Evolutionary conservation across 2,329 filamentous ascomycete species (phyloP), one percentile per base, ranked within the genome.

Genomic region (Furcasterigmium furcatum): DNA sequence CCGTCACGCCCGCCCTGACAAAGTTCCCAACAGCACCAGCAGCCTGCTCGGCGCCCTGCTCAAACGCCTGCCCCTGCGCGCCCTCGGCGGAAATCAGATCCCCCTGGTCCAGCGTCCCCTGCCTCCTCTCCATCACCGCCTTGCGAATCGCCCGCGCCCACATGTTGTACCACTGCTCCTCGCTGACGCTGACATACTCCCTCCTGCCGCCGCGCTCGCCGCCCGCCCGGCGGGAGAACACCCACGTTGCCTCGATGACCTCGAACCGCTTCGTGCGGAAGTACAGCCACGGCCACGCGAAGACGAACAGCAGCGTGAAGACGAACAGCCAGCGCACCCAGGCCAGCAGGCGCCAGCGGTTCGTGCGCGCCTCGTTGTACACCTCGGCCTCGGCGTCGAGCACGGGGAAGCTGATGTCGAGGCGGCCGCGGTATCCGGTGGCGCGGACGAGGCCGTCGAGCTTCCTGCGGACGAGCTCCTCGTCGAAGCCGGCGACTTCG

Each of bases 201-300:
- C 66, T 74, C 4, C 55, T 22, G 18, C 63, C 68, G 12, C 58
- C 41, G 2, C 48, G 41, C 14, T 41, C 27, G 25, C 42, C 44
- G 18, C 45, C 22, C 19, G 19, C 29, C 6, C 44, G 44, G 4
- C 59, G 55, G 4, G 75, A 78, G 52, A 76, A 83, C 1, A 69
- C 62, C 84, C 84, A 91, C 27, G 83, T 72, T 1, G 77, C 75
- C 19, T 72, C 68, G 4, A 80, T 74, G 3, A 87, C 82, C 51
- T 84, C 76, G 66, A 84, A 91, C 41, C 79, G 73, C 58, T 79
- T 81, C 2, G 87, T 91, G 16, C 76, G 65, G 58, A 88, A 74
- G 64, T 80, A 84, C 12, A 91, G 71, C 46, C 79, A 76, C 0
- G 87, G 87, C 87, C 87, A 91, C 4, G 78, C 70, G 53, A 91